Percentiles rank a stretch among this genome's conserved stretches.
Conservation (phyloP, 208 protist genomes). For the Naegleria gruberi region DNA sequence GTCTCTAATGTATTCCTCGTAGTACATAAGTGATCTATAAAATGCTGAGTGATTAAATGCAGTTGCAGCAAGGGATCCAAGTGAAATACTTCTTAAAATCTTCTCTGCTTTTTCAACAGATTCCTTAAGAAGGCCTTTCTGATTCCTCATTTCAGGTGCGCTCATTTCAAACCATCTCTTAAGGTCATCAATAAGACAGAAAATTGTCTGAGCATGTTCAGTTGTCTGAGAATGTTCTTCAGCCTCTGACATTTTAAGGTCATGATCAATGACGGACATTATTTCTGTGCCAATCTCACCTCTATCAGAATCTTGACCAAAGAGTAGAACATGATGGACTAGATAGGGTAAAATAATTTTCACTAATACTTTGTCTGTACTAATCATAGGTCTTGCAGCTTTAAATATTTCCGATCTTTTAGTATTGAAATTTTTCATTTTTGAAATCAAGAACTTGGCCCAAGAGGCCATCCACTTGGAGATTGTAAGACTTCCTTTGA, state of each 20-base stretch:
- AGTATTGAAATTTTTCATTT: neutral
- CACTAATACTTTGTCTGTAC: neutral
- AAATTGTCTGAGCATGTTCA: constrained; percentile 34
- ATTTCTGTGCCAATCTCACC: constrained; percentile 24
- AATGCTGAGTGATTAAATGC: neutral
- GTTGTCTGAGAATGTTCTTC: neutral
- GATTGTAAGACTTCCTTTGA: neutral
- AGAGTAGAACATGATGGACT: constrained; percentile 29
- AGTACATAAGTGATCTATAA: constrained; percentile 4
- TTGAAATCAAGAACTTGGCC: neutral
- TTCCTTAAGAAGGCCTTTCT: neutral
- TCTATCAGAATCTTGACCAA: constrained; percentile 3
- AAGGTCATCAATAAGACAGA: constrained; percentile 28
- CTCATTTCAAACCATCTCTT: constrained; percentile 11
- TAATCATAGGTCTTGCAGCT: constrained; percentile 21
- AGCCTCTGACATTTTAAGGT: neutral
- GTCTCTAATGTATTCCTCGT: neutral
- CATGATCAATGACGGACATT: constrained; percentile 17
- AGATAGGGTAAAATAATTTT: constrained; percentile 32
- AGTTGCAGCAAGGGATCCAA: neutral
- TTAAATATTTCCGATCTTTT: constrained; percentile 5
- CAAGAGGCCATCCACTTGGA: neutral
- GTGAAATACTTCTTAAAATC: neutral
- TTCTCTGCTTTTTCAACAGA: neutral
- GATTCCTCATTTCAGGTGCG: neutral